These are phyloP conservation scores for Globisporangium perplexum DNA, from an alignment of 352 stramenopile species.

Conservation along the genomic window DNA sequence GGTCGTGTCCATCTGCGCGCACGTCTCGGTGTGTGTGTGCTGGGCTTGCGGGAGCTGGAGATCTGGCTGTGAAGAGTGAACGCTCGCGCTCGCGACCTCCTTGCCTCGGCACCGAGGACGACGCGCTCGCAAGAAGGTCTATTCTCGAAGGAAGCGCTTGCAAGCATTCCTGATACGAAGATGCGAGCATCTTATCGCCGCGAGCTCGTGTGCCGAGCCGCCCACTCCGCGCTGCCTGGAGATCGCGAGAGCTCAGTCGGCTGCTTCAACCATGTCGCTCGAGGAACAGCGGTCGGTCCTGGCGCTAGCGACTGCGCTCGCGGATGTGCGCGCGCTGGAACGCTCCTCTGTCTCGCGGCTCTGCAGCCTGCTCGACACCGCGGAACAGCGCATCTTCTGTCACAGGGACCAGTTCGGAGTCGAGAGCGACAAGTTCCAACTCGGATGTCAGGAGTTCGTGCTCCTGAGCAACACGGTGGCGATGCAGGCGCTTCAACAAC, in stretches of 20 bases:
- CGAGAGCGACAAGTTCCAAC: conserved; percentile 35
- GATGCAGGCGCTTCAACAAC: conserved; percentile 40
- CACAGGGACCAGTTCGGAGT: conserved; percentile 45
- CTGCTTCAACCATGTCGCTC: conserved; percentile 3
- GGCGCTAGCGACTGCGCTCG: conserved; percentile 31
- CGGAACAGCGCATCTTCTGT: conserved; percentile 34
- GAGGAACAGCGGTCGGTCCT: conserved; percentile 37
- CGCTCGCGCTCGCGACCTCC: too few species aligned
- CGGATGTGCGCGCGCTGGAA: conserved; percentile 16
- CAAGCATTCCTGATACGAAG: too few species aligned
- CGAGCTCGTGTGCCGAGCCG: too few species aligned
- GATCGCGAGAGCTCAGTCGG: neutral
- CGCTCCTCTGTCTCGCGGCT: neutral
- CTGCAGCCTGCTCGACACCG: conserved; percentile 24
- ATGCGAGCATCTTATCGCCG: too few species aligned
- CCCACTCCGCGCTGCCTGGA: too few species aligned
- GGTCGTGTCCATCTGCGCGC: conserved; percentile 10
- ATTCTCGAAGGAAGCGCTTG: too few species aligned
- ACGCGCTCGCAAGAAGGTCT: too few species aligned
- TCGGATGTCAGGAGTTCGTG: conserved; percentile 56
- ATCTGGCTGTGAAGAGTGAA: neutral
- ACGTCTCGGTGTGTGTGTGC: too few species aligned
- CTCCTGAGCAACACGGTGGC: conserved; percentile 52
- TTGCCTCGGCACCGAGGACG: too few species aligned
- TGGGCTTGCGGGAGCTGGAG: neutral